Evolutionary conservation across 345 rosid species (phyloP).

Genomic region (Crucihimalaya himalaica): DNA sequence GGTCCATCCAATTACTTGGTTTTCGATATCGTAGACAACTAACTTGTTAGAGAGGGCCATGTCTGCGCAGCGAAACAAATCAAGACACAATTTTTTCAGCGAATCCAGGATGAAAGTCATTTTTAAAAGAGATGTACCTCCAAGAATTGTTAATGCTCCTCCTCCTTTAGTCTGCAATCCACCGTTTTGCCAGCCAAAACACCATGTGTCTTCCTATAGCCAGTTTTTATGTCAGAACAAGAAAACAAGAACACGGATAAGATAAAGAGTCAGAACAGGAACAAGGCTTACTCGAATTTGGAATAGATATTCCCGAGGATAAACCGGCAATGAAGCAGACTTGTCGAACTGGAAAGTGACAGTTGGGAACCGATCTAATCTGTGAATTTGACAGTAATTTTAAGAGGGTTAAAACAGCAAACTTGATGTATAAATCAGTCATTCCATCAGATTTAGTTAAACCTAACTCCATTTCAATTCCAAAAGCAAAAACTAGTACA

Average conservation of each 20-base stretch:
- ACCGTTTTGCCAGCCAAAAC: constrained; percentile 83
- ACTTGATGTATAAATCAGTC: constrained; percentile 12
- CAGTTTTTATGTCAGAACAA: constrained; percentile 14
- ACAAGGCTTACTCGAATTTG: constrained; percentile 48
- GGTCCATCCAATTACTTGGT: constrained; percentile 90
- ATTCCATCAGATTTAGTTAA: not conserved
- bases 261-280: constrained; percentile 14
- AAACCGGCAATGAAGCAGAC: constrained; percentile 56
- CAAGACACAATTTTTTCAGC: not conserved
- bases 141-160: constrained; percentile 61
- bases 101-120: not conserved
- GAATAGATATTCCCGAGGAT: constrained; percentile 81
- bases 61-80: constrained; percentile 48
- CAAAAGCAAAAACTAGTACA: constrained; percentile 12
- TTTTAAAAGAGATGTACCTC: constrained; percentile 53
- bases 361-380: constrained; percentile 71
- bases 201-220: constrained; percentile 63
- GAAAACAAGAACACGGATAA: not conserved
- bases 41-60: constrained; percentile 88
- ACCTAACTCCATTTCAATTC: not conserved
- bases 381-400: constrained; percentile 43
- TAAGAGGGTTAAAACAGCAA: not conserved
- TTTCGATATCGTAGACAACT: constrained; percentile 79
- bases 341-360: constrained; percentile 70
- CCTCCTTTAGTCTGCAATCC: constrained; percentile 59